Base-by-base conservation (phyloP, 2,329 filamentous ascomycete genomes). In the Paecilomyces niveus region DNA sequence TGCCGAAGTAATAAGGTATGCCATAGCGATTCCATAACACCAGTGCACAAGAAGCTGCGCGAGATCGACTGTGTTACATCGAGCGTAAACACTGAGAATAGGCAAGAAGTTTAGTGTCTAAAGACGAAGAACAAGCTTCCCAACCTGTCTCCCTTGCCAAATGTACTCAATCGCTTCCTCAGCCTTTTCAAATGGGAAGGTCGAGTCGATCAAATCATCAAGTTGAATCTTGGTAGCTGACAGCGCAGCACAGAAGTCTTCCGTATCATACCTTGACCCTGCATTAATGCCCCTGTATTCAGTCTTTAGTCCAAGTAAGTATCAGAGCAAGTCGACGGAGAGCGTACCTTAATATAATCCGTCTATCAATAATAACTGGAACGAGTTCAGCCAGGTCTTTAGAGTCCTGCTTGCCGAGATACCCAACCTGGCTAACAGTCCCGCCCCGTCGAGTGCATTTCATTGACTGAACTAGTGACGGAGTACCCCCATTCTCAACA, bases 81-180 rank as follows among this genome's bases (percentile, higher is more conserved):
- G n/a, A n/a, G n/a, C n/a, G n/a, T n/a, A n/a, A n/a, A n/a, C n/a
- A n/a, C n/a, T n/a, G n/a, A n/a, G n/a, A n/a, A n/a, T n/a, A n/a
- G n/a, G n/a, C n/a, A n/a, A n/a, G n/a, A n/a, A n/a, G n/a, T n/a
- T n/a, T n/a, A n/a, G n/a, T n/a, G 8, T 15, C 13, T 56, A 58
- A 15, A 61, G 29, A 53, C 59, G 49, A 26, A 65, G 52, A n/a
- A 78, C 71, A 53, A 78, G 61, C 64, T 79, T 79, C 13, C 76
- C 76, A 56, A 80, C 66, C 58, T 78, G 74, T n/a, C 68, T 73
- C 0, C 76, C 76, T 61, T 76, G 66, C 72, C 73, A 78, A 18
- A 79, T 59, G 63, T 72, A 75, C 54, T 76, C 65, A 35, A 79
- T 62, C 0, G 77, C 76, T 55, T 77, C 75, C 6, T 76, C 74